Evolutionary conservation across 352 stramenopile genomes (phyloP), one percentile per base, ranked within the genome.

Genomic region (Phytophthora multivora): DNA sequence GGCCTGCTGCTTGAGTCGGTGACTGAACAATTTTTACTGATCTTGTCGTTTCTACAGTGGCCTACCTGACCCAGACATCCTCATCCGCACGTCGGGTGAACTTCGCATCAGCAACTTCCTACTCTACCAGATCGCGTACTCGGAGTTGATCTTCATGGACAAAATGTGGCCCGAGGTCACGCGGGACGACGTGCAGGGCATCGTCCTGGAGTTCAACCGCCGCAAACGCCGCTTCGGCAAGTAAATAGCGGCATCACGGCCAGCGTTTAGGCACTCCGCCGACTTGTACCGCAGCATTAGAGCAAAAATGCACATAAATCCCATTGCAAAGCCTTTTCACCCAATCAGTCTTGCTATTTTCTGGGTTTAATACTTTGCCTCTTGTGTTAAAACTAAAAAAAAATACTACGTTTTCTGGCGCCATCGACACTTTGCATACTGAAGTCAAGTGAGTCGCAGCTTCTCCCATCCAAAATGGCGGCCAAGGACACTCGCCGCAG

Each of bases 121-220:
- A 42, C 71, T 99, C 7, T 99, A 89, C 80, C 94, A 99, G 70
- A 85, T 91, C 41, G 95, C 95, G 25, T 98, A 99, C 80, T 75
- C 94, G 39, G 96, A 99, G 75, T 71, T 99, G 12, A 95, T 97
- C 61, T 97, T 99, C 68, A 83, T 96, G 39, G 80, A 97, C 62
- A 98, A 99, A 72, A 83, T 93, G 38, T 99, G 96, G 96, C 97
- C 96, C 25, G 96, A 98, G 67, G 84, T 98, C 63, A 96, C 80
- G 40, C 76, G 70, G 16, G 65, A 89, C 23, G 90, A 97, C 59
- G 77, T 98, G 51, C 57, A 81, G 41, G 73, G 70, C 46, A 75
- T 91, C 56, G 81, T 98, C 46, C 47, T 90, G 50, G 87, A 95
- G 66, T 98, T 91, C 71, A 93, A 83, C 53, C 78, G 73, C 58